These are phyloP conservation scores for Bacterosira constricta DNA, from an alignment of 108 stramenopile species.

Conservation along the genomic window DNA sequence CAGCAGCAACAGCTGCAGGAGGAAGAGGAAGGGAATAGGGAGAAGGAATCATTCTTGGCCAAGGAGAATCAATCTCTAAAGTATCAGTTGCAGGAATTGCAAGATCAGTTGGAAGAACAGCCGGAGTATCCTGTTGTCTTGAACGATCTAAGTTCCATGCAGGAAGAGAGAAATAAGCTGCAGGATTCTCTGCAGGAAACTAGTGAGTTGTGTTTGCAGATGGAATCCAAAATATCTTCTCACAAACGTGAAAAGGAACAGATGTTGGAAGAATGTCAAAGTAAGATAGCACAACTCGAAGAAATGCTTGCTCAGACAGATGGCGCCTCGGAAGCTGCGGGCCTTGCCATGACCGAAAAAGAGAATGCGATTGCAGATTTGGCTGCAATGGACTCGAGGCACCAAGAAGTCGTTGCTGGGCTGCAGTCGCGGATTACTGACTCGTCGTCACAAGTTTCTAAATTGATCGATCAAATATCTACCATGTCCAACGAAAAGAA, in stretches of 20 bases:
- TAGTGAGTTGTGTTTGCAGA: slow-evolving; percentile 1
- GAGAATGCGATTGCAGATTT: background rate
- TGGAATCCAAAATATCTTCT: slow-evolving; percentile 4
- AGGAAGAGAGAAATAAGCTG: slow-evolving; percentile 8
- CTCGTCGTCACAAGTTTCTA: slow-evolving; percentile 1
- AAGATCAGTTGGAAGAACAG: slow-evolving; percentile 14
- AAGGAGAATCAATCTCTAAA: slow-evolving; percentile 21
- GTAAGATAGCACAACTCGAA: too few species aligned
- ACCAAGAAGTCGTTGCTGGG: background rate
- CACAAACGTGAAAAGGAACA: background rate
- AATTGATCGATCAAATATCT: slow-evolving; percentile 5
- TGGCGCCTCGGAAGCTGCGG: background rate
- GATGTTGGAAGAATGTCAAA: background rate
- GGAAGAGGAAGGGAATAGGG: background rate
- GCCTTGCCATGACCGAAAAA: background rate
- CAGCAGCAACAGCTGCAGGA: slow-evolving; percentile 4
- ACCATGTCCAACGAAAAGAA: background rate
- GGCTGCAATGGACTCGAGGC: slow-evolving; percentile 1
- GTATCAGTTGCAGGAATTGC: slow-evolving; percentile 20
- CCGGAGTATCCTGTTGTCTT: too few species aligned
- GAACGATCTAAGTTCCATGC: background rate
- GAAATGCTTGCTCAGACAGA: background rate
- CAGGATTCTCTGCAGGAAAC: background rate
- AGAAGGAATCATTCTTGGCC: slow-evolving; percentile 1
- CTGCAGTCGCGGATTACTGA: slow-evolving; percentile 1